phyloP scores from a whole-genome alignment of 495 filamentous ascomycete genomes.

The Penicillium daleae region DNA sequence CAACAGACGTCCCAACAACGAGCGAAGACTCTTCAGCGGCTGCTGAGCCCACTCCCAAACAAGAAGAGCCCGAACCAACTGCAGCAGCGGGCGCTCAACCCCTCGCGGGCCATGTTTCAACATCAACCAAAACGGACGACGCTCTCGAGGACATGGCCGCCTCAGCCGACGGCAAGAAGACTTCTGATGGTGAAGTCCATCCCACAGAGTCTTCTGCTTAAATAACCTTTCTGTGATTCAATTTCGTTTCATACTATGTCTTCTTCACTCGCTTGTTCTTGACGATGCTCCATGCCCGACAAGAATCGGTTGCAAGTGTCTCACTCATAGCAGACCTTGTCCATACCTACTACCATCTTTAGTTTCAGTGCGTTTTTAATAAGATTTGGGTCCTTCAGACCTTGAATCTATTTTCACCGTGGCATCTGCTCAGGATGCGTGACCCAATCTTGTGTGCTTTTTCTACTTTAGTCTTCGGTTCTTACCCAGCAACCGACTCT shows the following conservation, averaged over 20 bases:
- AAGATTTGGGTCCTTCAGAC: not conserved
- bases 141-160: conserved; percentile 34
- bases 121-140: conserved; percentile 26
- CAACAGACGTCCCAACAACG: conserved; percentile 6
- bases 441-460: not conserved
- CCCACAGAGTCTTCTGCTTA: conserved; percentile 6
- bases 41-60: conserved; percentile 13
- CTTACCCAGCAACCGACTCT: too few relatives aligned
- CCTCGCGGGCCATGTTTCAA: conserved; percentile 9
- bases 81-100: conserved; percentile 1
- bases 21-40: conserved; percentile 2
- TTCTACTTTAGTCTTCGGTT: too few relatives aligned
- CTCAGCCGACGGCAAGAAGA: conserved; percentile 38
- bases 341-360: not conserved
- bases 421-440: not conserved
- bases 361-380: not conserved
- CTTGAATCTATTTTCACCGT: conserved; percentile 2
- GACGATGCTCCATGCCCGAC: conserved; percentile 8
- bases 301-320: conserved; percentile 10
- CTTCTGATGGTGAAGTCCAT: conserved; percentile 34
- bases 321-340: not conserved
- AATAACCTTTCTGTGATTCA: not conserved
- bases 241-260: conserved; percentile 14
- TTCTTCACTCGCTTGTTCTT: conserved; percentile 13
- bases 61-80: conserved; percentile 15